These are phyloP conservation scores for Emydomyces testavorans DNA, from an alignment of 2,329 filamentous ascomycete species.

Conservation along the genomic window DNA sequence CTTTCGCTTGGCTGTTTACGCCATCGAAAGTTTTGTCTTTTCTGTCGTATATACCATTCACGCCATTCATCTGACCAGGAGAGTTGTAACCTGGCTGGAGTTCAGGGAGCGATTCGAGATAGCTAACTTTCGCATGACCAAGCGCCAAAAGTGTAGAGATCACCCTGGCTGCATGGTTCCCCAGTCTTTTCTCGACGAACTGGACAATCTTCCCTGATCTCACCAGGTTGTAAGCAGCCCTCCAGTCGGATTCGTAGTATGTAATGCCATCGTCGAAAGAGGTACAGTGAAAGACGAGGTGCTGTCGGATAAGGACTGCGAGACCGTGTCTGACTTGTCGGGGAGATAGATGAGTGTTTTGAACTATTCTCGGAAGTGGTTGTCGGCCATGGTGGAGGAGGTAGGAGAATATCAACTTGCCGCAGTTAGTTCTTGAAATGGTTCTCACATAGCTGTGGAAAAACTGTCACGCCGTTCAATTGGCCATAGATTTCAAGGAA, in stretches of 20 bases:
- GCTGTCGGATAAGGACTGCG: constrained; percentile 75
- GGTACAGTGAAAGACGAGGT: constrained; percentile 65
- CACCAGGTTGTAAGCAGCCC: constrained; percentile 68
- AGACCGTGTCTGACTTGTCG: constrained; percentile 71
- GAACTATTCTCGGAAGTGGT: constrained; percentile 55
- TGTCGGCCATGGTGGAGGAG: constrained; percentile 71
- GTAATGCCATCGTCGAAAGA: constrained; percentile 51
- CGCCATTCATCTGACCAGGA: constrained; percentile 16
- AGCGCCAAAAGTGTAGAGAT: constrained; percentile 63
- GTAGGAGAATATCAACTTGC: constrained; percentile 69
- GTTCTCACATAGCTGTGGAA: background rate
- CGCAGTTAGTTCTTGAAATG: constrained; percentile 12
- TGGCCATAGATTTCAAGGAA: background rate
- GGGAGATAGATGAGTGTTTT: constrained; percentile 60
- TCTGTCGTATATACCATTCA: constrained; percentile 16
- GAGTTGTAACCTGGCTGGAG: constrained; percentile 17
- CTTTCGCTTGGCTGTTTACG: constrained; percentile 27
- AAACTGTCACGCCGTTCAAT: background rate
- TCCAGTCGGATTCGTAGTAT: constrained; percentile 73
- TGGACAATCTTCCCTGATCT: constrained; percentile 72
- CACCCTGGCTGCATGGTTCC: constrained; percentile 60
- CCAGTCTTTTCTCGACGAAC: constrained; percentile 61
- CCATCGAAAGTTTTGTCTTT: constrained; percentile 19
- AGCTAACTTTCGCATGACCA: constrained; percentile 55
- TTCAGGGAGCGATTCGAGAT: constrained; percentile 35